A percentile compares a stretch with the other conserved stretches of the same genome.
Conservation (phyloP, 2,329 filamentous ascomycete genomes). For the Cadophora luteo-olivacea region DNA sequence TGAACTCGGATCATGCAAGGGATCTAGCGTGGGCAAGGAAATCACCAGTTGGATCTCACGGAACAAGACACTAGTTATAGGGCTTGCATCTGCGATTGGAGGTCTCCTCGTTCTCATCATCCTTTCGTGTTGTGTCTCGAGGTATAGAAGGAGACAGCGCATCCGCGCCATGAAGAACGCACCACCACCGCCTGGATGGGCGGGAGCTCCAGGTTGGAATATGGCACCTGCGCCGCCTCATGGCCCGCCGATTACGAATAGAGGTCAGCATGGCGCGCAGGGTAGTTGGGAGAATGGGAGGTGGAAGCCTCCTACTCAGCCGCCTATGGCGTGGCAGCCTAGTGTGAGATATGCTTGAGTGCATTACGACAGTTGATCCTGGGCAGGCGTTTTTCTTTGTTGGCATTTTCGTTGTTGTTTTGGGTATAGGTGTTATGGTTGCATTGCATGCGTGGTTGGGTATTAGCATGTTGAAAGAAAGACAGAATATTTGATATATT, state of each 20-base stretch:
- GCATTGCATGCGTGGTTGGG: constrained; percentile 10
- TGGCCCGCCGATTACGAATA: constrained; percentile 1
- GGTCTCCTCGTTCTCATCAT: constrained; percentile 74
- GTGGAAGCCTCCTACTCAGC: constrained; percentile 25
- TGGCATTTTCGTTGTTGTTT: constrained; percentile 5
- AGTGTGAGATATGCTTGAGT: constrained; percentile 34
- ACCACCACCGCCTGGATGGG: constrained; percentile 32
- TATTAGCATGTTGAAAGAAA: not conserved
- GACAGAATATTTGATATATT: constrained; percentile 1
- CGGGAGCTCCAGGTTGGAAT: constrained; percentile 17
- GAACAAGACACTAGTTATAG: constrained; percentile 84
- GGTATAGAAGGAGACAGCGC: constrained; percentile 49
- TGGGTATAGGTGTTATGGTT: constrained; percentile 4
- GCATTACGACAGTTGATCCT: not conserved
- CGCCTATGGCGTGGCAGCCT: constrained; percentile 28
- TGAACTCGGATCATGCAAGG: constrained; percentile 77
- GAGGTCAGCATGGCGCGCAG: not conserved
- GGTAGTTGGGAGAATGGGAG: constrained; percentile 31
- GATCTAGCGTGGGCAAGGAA: constrained; percentile 71
- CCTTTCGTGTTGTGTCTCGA: constrained; percentile 68
- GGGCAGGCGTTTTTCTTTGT: constrained; percentile 17
- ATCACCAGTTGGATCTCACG: constrained; percentile 77
- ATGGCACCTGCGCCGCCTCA: constrained; percentile 16
- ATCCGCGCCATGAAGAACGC: constrained; percentile 19
- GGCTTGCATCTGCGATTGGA: constrained; percentile 74